Evolutionary conservation across 2,329 filamentous ascomycete genomes (phyloP).

Genomic region (Lecanicillium sp.): DNA sequence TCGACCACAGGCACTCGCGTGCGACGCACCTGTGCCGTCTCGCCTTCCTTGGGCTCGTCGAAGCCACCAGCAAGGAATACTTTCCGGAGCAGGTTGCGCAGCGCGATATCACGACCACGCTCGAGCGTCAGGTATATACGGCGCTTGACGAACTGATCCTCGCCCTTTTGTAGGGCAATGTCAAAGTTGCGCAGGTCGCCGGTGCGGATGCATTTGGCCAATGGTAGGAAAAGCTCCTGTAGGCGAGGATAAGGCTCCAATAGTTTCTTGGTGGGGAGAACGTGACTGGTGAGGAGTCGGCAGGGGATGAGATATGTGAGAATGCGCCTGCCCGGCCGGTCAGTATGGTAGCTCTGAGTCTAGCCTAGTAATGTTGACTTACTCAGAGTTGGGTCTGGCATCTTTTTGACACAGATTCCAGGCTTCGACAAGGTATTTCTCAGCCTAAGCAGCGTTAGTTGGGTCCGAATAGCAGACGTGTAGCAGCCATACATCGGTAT

Average conservation of each 20-base stretch:
- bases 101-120: slow-evolving; percentile 80
- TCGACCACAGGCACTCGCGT: slow-evolving; percentile 78
- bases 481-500: slow-evolving; percentile 54
- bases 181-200: slow-evolving; percentile 84
- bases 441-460: slow-evolving; percentile 48
- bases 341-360: slow-evolving; percentile 19
- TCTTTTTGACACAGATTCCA: slow-evolving; percentile 74
- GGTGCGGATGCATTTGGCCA: slow-evolving; percentile 71
- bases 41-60: slow-evolving; percentile 67
- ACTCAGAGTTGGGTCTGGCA: slow-evolving; percentile 75
- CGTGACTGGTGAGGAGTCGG: slow-evolving; percentile 80
- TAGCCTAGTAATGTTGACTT: slow-evolving; percentile 25
- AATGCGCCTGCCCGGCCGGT: slow-evolving; percentile 82
- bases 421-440: slow-evolving; percentile 72
- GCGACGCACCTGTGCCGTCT: slow-evolving; percentile 55
- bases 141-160: slow-evolving; percentile 88
- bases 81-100: slow-evolving; percentile 87
- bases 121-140: slow-evolving; percentile 94
- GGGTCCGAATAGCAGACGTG: not conserved
- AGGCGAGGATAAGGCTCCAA: slow-evolving; percentile 71
- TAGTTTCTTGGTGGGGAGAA: slow-evolving; percentile 66
- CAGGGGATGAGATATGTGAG: slow-evolving; percentile 93
- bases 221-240: slow-evolving; percentile 69
- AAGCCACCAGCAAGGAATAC: slow-evolving; percentile 83
- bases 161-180: slow-evolving; percentile 68